phyloP scores from a whole-genome alignment of 2,329 filamentous ascomycete genomes.

The Hypoxylon sp. region DNA sequence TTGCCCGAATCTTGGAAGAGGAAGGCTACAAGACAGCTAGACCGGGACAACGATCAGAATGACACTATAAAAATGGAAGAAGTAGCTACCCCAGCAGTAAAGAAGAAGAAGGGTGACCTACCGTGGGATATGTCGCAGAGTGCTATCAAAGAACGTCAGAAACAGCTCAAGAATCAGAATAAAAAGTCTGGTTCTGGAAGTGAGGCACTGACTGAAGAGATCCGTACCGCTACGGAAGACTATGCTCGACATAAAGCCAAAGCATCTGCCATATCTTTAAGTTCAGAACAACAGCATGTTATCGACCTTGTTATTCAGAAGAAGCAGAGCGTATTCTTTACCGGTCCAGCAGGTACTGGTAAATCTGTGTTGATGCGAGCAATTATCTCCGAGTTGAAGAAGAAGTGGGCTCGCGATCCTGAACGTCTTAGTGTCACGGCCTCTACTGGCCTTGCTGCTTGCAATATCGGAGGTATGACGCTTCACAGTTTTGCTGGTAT shows the following conservation, averaged over 20 bases:
- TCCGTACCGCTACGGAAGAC: conserved; percentile 59
- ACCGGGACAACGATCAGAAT: conserved; percentile 59
- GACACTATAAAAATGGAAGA: conserved; percentile 51
- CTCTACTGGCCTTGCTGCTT: conserved; percentile 94
- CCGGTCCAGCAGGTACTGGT: conserved; percentile 94
- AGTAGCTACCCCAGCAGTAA: conserved; percentile 54
- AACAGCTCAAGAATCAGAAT: conserved; percentile 76
- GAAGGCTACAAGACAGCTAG: conserved; percentile 51
- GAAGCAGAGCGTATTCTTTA: conserved; percentile 95
- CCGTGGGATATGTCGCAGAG: conserved; percentile 83
- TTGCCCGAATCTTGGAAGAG: conserved; percentile 68
- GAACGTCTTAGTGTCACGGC: conserved; percentile 94
- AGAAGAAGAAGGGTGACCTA: conserved; percentile 56
- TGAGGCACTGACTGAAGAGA: conserved; percentile 61
- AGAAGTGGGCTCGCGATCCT: conserved; percentile 81
- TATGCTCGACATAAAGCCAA: conserved; percentile 53
- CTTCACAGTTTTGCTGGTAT: conserved; percentile 97
- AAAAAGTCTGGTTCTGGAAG: conserved; percentile 63
- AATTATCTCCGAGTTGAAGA: conserved; percentile 85
- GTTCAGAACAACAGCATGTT: conserved; percentile 87
- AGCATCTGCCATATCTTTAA: conserved; percentile 77
- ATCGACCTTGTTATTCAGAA: conserved; percentile 85
- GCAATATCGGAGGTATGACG: conserved; percentile 96
- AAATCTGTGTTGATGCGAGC: conserved; percentile 95
- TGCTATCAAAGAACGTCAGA: conserved; percentile 83